Base-by-base conservation (phyloP, 148 eudicot species). In the Rhododendron kiyosumense region DNA sequence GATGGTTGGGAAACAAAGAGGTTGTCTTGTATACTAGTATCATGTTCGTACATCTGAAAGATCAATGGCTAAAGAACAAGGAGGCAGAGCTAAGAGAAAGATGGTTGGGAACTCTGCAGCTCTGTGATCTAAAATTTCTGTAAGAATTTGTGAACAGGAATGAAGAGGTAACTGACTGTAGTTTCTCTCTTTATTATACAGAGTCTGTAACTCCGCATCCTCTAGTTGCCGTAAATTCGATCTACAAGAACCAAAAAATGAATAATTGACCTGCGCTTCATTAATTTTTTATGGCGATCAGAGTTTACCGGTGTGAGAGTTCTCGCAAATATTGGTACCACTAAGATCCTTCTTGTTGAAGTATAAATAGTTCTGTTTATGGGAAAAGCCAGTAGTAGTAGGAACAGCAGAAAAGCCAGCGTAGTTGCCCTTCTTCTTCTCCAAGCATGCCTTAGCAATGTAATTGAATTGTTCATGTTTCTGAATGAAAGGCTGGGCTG, bases 401-500 rank as follows among this genome's bases (percentile, higher is more conserved):
- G 87, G 81, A 83, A 85, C 80, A 9, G 85, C 86, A 14, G 89
- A 84, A 82, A 91, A 90, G 30, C 94, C 94, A 7, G 82, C 71
- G 78, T 91, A 91, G 24, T 48, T 76, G 7, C 78, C 84, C 38
- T 84, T 87, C 5, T 46, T 81, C 84, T 84, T 91, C 30, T 88
- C 92, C 24, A 82, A 80, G 75, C 93, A 92, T 32, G 90, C 85
- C 76, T 89, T 79, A 45, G 85, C 84, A 11, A 87, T 84, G 81
- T 78, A 28, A 59, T 48, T 85, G 54, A 89, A 88, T 48, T 81
- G 86, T 61, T 88, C 91, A 12, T 87, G 82, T 59, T 86, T 86
- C 82, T 87, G 85, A 61, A 85, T 84, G 82, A 88, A 88, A 5
- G 94, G 86, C 45, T 91, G 90, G 2, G 86, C 92, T 63, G 93